Evolutionary conservation across 2,329 filamentous ascomycete genomes (phyloP), one percentile per base, ranked within the genome.

Genomic region (Orbilia blumenaviensis): DNA sequence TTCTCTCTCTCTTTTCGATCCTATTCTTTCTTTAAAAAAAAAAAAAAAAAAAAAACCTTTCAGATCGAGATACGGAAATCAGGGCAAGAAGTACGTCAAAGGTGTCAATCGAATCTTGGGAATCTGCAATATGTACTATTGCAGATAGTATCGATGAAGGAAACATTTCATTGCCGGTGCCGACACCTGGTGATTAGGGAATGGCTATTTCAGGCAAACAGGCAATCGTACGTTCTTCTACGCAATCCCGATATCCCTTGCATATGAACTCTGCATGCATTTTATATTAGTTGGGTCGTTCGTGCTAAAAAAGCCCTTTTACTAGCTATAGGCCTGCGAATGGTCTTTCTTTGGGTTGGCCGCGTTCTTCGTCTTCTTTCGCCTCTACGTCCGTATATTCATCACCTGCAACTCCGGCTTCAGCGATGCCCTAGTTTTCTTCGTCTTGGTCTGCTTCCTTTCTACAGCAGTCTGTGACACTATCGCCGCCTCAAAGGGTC

Each of bases 191-290:
- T 61, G 62, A 38, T 66, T 73, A 56, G 62, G 56, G 46, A 56
- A 75, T 75, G 71, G 71, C 63, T 29, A 75, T 75, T 36, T 67
- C 63, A 23, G 71, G 63, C 46, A 75, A 63, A n/a, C 71, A 75
- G 63, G 71, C 71, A 38, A 75, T 75, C 32, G 71, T 75, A 58
- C 56, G 71, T 60, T 4, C 25, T 16, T 23, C 46, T 46, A 23
- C 46, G 5, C n/a, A n/a, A 18, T 48, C 2, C 36, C n/a, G 29
- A 44, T 21, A 21, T 44, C n/a, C 6, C 6, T 21, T 5, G n/a
- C 2, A 21, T 44, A 44, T 44, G 5, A 10, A 10, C 29, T 10
- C 29, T 10, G 3, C 3, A 21, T 18, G 7, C 5, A 38, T 56
- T 10, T 25, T 18, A 61, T 27, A 16, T 18, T 27, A 2, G 27